Evolutionary conservation across 2,329 filamentous ascomycete genomes (phyloP), one percentile per base, ranked within the genome.

Genomic region (Talaromyces verruculosus): DNA sequence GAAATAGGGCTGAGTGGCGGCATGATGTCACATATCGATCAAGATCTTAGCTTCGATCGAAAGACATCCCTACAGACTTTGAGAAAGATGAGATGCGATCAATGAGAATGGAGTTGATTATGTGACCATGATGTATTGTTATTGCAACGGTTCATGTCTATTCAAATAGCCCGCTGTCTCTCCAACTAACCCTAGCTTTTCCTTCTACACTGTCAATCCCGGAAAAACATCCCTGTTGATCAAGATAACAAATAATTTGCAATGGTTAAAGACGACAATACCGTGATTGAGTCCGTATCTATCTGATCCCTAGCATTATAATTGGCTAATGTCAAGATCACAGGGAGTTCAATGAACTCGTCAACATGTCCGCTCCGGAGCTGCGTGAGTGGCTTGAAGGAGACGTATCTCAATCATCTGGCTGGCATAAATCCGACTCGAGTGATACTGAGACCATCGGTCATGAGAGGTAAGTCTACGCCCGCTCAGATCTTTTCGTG

Each of bases 311-410:
- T 8, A 28, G 13, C 6, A 2, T 17, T 30, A 30, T 17, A 13
- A 17, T 28, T 28, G 37, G 13, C 47, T 63, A 35, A 63, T 8
- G 5, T 17, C 8, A 5, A 22, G 10, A 43, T 8, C 19, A 2
- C 3, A 65, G 64, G 39, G 64, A 65, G 51, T 65, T 65, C 15
- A 65, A 65, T 57, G 61, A 60, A 45, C 30, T 65, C 11, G 64
- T 65, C 3, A 65, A 65, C 39, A 65, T 65, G 64, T 35, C 64
- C 13, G 64, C 64, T 10, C 22, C 58, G 8, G 64, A 65, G 43
- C 64, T 65, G 59, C 39, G 59, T 13, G 59, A 65, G 30, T 65
- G 64, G 64, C 49, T 65, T 11, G 22, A 61, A 60, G 59, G 49
- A 11, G 43, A 39, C 33, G 17, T 22, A 35, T 62, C 64, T 22